These are phyloP conservation scores for Volvox reticuliferus DNA, from an alignment of 139 green algal genomes.

Conservation along the genomic window DNA sequence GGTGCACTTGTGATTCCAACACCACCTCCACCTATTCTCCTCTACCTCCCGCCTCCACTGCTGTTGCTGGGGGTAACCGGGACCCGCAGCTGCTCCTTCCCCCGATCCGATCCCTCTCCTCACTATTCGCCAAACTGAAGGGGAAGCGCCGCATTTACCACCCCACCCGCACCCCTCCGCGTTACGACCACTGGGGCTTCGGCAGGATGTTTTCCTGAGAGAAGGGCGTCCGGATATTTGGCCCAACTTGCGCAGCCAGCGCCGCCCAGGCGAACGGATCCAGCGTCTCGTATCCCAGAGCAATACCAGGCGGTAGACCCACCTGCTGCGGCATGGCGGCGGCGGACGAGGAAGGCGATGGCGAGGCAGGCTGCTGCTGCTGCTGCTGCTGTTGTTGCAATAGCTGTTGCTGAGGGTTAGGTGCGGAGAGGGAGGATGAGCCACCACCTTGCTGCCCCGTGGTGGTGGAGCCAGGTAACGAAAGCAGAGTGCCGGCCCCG, in stretches of 20 bases:
- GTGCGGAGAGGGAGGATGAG: no score
- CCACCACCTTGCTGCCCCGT: no score
- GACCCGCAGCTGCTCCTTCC: no score
- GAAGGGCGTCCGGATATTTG: conserved; percentile 30
- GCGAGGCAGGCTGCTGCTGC: not conserved
- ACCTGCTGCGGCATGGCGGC: not conserved
- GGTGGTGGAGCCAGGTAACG: not conserved
- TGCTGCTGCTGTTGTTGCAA: not conserved
- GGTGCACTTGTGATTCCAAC: no score
- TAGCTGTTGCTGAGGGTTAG: not conserved
- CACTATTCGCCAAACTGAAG: no score
- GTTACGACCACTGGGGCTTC: conserved; percentile 29
- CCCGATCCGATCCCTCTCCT: no score
- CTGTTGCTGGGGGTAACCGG: no score
- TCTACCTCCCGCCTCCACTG: no score
- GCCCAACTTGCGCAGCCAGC: conserved; percentile 12
- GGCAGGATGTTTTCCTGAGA: conserved; percentile 39
- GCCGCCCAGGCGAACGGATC: conserved; percentile 33
- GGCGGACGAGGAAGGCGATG: not conserved
- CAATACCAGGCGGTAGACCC: conserved; percentile 23
- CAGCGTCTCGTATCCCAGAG: conserved; percentile 38
- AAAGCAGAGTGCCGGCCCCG: not conserved
- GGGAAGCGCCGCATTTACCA: no score
- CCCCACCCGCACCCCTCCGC: no score
- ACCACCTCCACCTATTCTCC: no score